Percentiles rank a stretch among this genome's conserved stretches.
Evolutionary conservation across 495 filamentous ascomycete species (phyloP).

Genomic region (Massariosphaeria phaeospora): DNA sequence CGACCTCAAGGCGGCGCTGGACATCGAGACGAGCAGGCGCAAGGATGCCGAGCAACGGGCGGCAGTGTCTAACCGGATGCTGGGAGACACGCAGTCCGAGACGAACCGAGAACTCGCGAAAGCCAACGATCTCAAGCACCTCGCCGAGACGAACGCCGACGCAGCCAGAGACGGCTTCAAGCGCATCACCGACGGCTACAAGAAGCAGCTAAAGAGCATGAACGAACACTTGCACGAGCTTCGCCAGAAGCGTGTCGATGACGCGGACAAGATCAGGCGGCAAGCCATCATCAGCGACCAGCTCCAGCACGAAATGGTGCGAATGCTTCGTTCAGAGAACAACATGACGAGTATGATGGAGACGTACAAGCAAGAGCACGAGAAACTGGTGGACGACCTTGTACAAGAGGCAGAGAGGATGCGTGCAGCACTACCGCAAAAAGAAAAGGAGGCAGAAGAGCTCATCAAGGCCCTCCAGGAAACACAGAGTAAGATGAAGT

Average conservation of each 20-base stretch:
- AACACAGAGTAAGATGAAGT: conserved; percentile 29
- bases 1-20: conserved; percentile 29
- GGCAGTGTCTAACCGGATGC: conserved; percentile 20
- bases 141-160: conserved; percentile 26
- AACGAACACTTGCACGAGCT: conserved; percentile 20
- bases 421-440: conserved; percentile 12
- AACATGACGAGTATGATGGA: conserved; percentile 24
- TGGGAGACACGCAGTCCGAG: conserved; percentile 25
- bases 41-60: conserved; percentile 25
- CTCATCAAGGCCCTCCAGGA: conserved; percentile 11
- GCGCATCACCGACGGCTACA: conserved; percentile 26
- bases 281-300: conserved; percentile 31
- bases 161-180: conserved; percentile 25
- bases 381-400: conserved; percentile 19
- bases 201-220: conserved; percentile 19
- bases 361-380: conserved; percentile 27
- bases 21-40: conserved; percentile 20
- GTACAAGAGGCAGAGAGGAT: conserved; percentile 19
- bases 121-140: conserved; percentile 23
- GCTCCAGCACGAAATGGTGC: conserved; percentile 17
- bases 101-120: conserved; percentile 27
- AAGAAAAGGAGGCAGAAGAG: conserved; percentile 10
- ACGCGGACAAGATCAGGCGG: conserved; percentile 24
- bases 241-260: conserved; percentile 11
- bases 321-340: conserved; percentile 13